These are phyloP conservation scores for Puccinia hordei DNA, from an alignment of 1,284 basidiomycete species.

Conservation along the genomic window DNA sequence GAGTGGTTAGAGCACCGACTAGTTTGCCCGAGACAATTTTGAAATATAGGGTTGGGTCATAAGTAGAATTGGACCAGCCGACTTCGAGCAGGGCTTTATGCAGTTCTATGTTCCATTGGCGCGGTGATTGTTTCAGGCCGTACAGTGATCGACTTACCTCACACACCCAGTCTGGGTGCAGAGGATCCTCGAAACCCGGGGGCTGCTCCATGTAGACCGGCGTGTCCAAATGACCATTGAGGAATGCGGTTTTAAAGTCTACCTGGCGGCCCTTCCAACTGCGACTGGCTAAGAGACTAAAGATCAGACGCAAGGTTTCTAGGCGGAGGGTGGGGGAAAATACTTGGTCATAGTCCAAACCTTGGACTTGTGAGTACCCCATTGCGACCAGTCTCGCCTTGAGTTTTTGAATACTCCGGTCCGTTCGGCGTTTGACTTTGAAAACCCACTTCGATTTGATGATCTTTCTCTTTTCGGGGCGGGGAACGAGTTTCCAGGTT, in stretches of 20 bases:
- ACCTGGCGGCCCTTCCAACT: too few species aligned
- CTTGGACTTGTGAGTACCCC: neutral
- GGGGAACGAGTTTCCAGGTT: constrained; percentile 20
- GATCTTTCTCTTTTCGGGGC: constrained; percentile 11
- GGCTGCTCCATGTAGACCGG: too few species aligned
- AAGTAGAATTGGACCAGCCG: too few species aligned
- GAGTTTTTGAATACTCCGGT: constrained; percentile 1
- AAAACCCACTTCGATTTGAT: constrained; percentile 16
- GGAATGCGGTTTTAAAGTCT: too few species aligned
- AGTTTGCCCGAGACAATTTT: neutral
- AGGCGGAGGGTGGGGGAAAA: too few species aligned
- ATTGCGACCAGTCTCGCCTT: constrained; percentile 3
- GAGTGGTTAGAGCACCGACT: neutral
- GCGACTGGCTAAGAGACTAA: neutral
- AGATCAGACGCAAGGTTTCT: neutral
- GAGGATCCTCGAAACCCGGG: too few species aligned
- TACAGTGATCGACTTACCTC: neutral
- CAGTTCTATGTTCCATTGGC: neutral
- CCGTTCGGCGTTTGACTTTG: constrained; percentile 5
- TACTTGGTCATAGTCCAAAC: too few species aligned
- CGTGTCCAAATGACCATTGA: too few species aligned
- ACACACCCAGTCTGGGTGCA: neutral
- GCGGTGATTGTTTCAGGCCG: too few species aligned
- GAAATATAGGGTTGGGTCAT: too few species aligned
- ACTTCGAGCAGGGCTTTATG: too few species aligned